Evolutionary conservation across 2,329 filamentous ascomycete species (phyloP), one percentile per base, ranked within the genome.

Genomic region (Aspergillus sp.): DNA sequence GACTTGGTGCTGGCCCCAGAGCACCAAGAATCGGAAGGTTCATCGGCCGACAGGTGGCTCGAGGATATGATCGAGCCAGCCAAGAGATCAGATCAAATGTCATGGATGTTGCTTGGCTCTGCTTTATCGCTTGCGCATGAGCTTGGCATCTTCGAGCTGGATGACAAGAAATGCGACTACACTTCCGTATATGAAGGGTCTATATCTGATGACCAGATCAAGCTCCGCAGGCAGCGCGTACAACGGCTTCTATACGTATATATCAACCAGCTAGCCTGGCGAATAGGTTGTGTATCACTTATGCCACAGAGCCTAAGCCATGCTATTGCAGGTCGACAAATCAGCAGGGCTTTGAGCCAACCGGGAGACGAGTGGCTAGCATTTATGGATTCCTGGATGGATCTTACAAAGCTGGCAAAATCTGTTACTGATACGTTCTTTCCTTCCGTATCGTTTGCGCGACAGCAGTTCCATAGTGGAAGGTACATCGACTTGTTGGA

Each of bases 31-130:
- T 55, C 67, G n/a, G 73, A 65, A 62, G 64, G 64, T 5, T 60
- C 60, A 2, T 72, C 74, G 5, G 67, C 76, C 4, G 80, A 75
- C 57, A 69, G 79, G 53, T 84, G 82, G 81, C 72, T 82, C 1
- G 78, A 83, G 50, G 83, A 84, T 63, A 83, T 85, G 38, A 81
- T 85, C 43, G 79, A 84, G 43, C 82, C 83, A 2, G 81, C 83
- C 2, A 80, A 80, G 60, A 74, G 81, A 58, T 85, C 82, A 0
- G 84, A 85, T 65, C 79, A 83, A 2, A 86, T 86, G 83, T 85
- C 84, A 0, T 86, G 84, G 84, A 86, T 85, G 80, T 66, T 85
- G 19, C 78, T 86, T 43, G 84, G 84, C 2, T 82, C 80, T 64
- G 84, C 81, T 0, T 67, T 83, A 23, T 82, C 82, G 3, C 73